A percentile compares a stretch with the other conserved stretches of the same genome.
phyloP scores from a whole-genome alignment of 371 early-diverging fungal genomes.

The Mucor irregularis region DNA sequence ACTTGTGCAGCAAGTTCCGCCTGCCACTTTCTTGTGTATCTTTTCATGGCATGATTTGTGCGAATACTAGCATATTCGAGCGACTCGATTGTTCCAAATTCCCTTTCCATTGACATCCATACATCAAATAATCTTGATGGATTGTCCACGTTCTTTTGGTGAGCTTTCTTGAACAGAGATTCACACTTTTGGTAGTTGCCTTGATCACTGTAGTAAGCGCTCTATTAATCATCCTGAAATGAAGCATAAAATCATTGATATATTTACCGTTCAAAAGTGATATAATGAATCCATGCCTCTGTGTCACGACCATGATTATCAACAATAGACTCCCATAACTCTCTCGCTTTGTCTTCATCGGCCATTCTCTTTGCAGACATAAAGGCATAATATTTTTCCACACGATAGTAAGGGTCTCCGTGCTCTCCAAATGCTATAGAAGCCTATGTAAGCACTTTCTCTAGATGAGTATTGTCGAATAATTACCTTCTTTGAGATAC shows the following conservation, averaged over 20 bases:
- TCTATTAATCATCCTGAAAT: not conserved
- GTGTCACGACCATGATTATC: slow-evolving; percentile 27
- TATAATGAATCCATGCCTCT: slow-evolving; percentile 48
- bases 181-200: slow-evolving; percentile 30
- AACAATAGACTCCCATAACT: slow-evolving; percentile 38
- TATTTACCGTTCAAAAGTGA: slow-evolving; percentile 46
- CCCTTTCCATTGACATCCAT: slow-evolving; percentile 53
- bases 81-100: slow-evolving; percentile 41
- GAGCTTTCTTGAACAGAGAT: slow-evolving; percentile 45
- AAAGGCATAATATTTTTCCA: slow-evolving; percentile 52
- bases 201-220: slow-evolving; percentile 7
- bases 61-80: slow-evolving; percentile 25
- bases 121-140: slow-evolving; percentile 53
- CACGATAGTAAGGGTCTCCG: slow-evolving; percentile 53
- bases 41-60: slow-evolving; percentile 28
- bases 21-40: slow-evolving; percentile 33
- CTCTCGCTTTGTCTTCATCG: slow-evolving; percentile 29
- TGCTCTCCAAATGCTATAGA: slow-evolving; percentile 39
- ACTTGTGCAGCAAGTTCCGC: slow-evolving; percentile 1
- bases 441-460: too few relatives aligned
- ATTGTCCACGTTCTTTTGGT: slow-evolving; percentile 41
- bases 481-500: slow-evolving; percentile 33
- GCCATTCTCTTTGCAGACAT: slow-evolving; percentile 34
- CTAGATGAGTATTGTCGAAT: too few relatives aligned
- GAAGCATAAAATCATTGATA: too few relatives aligned